phyloP scores from a whole-genome alignment of 2,329 filamentous ascomycete species.

The Sarocladium kiliense region DNA sequence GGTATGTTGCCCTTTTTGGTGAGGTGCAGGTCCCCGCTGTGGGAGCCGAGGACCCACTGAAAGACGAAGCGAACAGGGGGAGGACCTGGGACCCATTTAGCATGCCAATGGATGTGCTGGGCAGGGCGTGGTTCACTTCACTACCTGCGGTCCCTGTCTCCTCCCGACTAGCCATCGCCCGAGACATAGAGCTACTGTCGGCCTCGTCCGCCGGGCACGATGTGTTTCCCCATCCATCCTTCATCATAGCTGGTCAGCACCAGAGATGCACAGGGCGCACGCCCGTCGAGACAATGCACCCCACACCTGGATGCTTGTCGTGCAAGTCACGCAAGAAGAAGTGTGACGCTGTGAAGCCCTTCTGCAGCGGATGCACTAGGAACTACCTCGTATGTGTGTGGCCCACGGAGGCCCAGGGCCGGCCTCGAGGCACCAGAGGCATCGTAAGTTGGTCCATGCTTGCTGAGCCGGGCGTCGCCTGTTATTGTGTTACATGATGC shows the following conservation, averaged over 20 bases:
- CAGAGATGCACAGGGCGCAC: background rate
- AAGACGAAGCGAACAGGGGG: too few species aligned
- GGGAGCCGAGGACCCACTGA: too few species aligned
- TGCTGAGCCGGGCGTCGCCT: background rate
- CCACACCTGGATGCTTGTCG: conserved; percentile 37
- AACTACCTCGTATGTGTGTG: conserved; percentile 49
- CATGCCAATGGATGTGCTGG: too few species aligned
- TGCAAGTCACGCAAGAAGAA: conserved; percentile 49
- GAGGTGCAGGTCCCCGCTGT: too few species aligned
- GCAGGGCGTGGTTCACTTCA: too few species aligned
- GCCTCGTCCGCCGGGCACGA: background rate
- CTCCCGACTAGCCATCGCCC: background rate
- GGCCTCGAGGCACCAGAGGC: background rate
- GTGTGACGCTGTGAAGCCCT: conserved; percentile 47
- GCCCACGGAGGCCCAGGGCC: conserved; percentile 18
- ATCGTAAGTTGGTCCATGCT: background rate
- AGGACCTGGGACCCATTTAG: too few species aligned
- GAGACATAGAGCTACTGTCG: background rate
- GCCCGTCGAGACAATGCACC: background rate
- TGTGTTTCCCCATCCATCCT: background rate
- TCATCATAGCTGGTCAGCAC: background rate
- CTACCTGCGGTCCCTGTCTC: background rate
- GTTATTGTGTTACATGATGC: background rate
- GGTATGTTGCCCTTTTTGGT: background rate
- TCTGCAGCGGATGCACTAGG: conserved; percentile 48